Conservation (phyloP, 2,329 filamentous ascomycete genomes). For the Pseudogymnoascus sp. region DNA sequence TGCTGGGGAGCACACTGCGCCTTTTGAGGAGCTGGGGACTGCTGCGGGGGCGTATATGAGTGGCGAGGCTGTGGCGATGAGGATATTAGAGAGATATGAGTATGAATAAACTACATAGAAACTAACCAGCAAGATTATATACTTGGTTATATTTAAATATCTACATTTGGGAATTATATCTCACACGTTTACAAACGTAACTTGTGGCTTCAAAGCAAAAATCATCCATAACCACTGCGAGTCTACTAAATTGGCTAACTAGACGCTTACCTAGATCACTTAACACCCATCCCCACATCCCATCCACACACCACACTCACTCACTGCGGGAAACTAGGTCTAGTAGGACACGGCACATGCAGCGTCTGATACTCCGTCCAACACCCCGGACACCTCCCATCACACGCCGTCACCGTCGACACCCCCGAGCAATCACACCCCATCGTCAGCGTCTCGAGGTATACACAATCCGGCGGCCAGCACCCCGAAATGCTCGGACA, state of each 20-base stretch:
- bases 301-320: not conserved
- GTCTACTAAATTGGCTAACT: not conserved
- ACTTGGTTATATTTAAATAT: not conserved
- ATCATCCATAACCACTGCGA: not conserved
- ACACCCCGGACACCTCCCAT: not conserved
- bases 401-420: not conserved
- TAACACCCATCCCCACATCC: not conserved
- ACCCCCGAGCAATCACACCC: slow-evolving; percentile 1
- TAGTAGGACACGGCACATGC: not conserved
- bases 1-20: slow-evolving; percentile 72
- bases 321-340: not conserved
- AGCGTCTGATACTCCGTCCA: not conserved
- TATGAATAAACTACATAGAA: not conserved
- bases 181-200: not conserved
- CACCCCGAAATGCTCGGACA: not conserved
- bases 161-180: not conserved
- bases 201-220: not conserved
- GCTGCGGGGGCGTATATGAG: slow-evolving; percentile 90
- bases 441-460: not conserved
- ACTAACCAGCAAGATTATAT: not conserved
- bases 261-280: not conserved
- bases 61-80: slow-evolving; percentile 67
- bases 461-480: not conserved
- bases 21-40: slow-evolving; percentile 82
- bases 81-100: slow-evolving; percentile 52